Evolutionary conservation across 2,329 filamentous ascomycete genomes (phyloP), one percentile per base, ranked within the genome.

Genomic region (Fusarium tanahbumbuense): DNA sequence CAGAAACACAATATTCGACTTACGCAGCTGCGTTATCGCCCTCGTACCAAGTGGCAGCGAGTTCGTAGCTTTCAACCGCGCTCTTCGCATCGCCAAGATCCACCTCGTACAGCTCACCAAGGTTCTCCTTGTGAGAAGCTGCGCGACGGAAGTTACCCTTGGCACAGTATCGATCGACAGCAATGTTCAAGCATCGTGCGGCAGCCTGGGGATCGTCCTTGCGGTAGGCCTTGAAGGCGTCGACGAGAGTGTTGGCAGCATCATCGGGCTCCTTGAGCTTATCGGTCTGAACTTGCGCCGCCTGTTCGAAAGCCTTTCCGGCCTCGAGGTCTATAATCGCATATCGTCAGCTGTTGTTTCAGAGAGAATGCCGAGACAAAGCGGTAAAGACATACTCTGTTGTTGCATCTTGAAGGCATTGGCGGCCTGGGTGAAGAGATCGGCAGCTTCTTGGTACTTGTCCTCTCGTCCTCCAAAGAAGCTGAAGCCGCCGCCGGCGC

Each of bases 171-270:
- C 96, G 92, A 61, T 89, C 85, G 78, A 98, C 93, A 42, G 94
- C 92, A 71, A 90, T 83, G 70, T 93, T 89, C 59, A 98, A 84
- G 76, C 93, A 94, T 67, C 93, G 86, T 45, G 92, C 93, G 18
- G 94, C 95, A 76, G 95, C 91, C 77, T 93, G 86, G 22, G 94
- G 94, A 75, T 93, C 90, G 56, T 92, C 90, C 82, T 94, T 97
- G 76, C 91, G 88, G 83, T 98, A 98, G 64, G 93, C 92, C 85
- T 98, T 98, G 87, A 94, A 98, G 55, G 96, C 96, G 80, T 98
- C 94, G 76, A 91, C 89, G 66, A 94, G 84, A 49, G 92, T 91
- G 81, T 97, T 97, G 70, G 95, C 94, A 49, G 94, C 93, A 78
- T 98, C 96, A 78, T 97, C 93, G 44, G 92, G 93, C 78, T 98